phyloP scores from a whole-genome alignment of 345 rosid species.

The Dipteronia dyeriana region DNA sequence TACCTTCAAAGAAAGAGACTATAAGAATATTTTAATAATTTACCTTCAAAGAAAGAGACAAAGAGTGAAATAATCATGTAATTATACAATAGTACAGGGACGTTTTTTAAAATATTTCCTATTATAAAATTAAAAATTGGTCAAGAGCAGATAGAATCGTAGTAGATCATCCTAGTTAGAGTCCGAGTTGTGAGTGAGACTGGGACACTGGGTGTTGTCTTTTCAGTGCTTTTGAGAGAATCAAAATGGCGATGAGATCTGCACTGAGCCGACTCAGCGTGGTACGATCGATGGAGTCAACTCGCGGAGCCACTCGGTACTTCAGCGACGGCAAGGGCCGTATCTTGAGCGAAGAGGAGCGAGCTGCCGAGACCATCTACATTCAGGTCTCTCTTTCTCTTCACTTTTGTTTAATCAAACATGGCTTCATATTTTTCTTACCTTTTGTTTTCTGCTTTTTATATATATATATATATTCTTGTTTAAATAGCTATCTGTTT shows the following conservation, averaged over 20 bases:
- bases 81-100: background rate
- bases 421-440: background rate
- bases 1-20: too few species aligned
- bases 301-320: constrained; percentile 55
- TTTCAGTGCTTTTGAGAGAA: background rate
- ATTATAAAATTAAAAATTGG: background rate
- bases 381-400: constrained; percentile 48
- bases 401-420: background rate
- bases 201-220: background rate
- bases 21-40: too few species aligned
- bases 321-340: constrained; percentile 72
- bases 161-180: background rate
- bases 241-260: constrained; percentile 48
- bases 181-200: background rate
- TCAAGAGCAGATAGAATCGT: background rate
- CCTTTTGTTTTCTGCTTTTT: background rate
- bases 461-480: background rate
- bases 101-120: too few species aligned
- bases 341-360: constrained; percentile 85
- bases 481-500: background rate
- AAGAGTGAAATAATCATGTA: background rate
- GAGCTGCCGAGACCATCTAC: constrained; percentile 73
- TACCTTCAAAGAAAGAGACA: too few species aligned
- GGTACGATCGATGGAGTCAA: constrained; percentile 47
- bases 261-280: constrained; percentile 36